Percentiles rank a stretch among this genome's conserved stretches.
Evolutionary conservation across 345 rosid genomes (phyloP).

Genomic region (Salix arbutifolia): DNA sequence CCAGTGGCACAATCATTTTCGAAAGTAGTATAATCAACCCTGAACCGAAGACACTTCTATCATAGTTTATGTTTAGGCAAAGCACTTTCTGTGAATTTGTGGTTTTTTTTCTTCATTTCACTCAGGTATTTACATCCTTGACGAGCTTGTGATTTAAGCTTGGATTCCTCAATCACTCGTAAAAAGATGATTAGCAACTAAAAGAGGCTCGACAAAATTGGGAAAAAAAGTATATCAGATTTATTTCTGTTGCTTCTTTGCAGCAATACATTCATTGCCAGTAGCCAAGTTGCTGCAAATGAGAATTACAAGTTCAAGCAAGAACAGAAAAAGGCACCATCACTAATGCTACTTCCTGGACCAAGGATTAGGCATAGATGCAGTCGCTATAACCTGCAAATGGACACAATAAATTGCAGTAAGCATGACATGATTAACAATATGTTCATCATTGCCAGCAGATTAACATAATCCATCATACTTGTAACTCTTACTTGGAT

Average conservation of each 20-base stretch:
- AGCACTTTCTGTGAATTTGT: not conserved
- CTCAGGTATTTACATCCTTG: too few species aligned
- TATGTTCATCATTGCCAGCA: not conserved
- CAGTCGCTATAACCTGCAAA: conserved; percentile 18
- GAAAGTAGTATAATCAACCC: too few species aligned
- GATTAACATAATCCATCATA: not conserved
- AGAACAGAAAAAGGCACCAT: not conserved
- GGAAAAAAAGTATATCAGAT: not conserved
- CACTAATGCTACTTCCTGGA: not conserved
- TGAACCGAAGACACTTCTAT: too few species aligned
- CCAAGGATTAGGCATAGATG: conserved; percentile 5
- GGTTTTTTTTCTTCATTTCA: too few species aligned
- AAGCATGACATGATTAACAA: not conserved
- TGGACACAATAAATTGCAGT: conserved; percentile 59
- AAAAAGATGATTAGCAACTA: not conserved
- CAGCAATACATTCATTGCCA: not conserved
- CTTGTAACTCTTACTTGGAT: conserved; percentile 10
- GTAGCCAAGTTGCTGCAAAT: not conserved
- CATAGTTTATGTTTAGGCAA: not conserved
- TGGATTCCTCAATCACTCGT: not conserved
- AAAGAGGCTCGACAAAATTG: not conserved
- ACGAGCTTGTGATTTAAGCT: not conserved
- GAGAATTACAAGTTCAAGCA: not conserved
- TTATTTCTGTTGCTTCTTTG: not conserved
- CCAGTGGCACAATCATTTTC: too few species aligned